A percentile compares a stretch with the other conserved stretches of the same genome.
Conservation (phyloP, 2,329 filamentous ascomycete species). For the Fusarium tjaetaba region DNA sequence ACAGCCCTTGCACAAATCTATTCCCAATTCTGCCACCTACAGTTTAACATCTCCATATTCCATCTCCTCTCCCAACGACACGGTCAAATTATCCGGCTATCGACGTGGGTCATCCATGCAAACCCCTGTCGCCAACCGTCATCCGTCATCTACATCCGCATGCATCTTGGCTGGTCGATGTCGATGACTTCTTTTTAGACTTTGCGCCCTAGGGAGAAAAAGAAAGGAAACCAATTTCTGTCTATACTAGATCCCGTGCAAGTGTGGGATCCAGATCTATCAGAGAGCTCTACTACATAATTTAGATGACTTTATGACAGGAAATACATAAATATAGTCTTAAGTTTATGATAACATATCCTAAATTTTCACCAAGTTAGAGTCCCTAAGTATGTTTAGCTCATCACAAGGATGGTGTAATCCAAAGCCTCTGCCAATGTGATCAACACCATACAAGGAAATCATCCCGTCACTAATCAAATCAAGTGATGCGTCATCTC, state of each 20-base stretch:
- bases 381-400: neutral
- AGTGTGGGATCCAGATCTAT: neutral
- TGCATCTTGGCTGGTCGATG: neutral
- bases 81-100: slow-evolving; percentile 24
- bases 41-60: slow-evolving; percentile 5
- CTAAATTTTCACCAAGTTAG: neutral
- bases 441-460: slow-evolving; percentile 29
- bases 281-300: neutral
- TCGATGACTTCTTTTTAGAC: slow-evolving; percentile 2
- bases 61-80: slow-evolving; percentile 24
- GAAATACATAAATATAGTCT: neutral
- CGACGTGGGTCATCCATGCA: slow-evolving; percentile 33
- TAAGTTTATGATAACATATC: neutral
- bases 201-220: neutral
- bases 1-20: slow-evolving; percentile 26
- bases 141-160: neutral
- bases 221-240: neutral
- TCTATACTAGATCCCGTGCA: neutral
- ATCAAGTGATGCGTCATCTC: neutral
- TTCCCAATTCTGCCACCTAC: slow-evolving; percentile 18
- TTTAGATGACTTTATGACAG: neutral
- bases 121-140: slow-evolving; percentile 17
- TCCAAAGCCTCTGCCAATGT: neutral
- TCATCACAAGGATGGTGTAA: neutral
- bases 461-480: slow-evolving; percentile 5